These are phyloP conservation scores for Penicillium janthinellum DNA, from an alignment of 2,329 filamentous ascomycete species.

Conservation along the genomic window DNA sequence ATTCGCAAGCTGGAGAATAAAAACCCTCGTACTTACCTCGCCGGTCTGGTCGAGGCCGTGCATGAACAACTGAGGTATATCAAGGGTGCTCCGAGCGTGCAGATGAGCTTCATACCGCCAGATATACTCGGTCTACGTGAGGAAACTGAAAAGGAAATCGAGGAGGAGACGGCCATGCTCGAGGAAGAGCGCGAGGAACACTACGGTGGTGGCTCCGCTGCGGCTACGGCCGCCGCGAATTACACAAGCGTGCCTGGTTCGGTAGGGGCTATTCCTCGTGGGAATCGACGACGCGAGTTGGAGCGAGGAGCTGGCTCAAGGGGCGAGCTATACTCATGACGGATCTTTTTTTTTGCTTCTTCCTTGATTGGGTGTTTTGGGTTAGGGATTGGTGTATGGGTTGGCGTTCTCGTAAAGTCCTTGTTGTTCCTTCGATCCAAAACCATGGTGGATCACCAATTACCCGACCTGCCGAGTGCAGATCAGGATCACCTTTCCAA, in stretches of 20 bases:
- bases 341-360: neutral
- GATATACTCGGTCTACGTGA: slow-evolving; percentile 64
- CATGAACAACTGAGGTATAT: slow-evolving; percentile 86
- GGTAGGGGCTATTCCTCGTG: slow-evolving; percentile 24
- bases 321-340: slow-evolving; percentile 42
- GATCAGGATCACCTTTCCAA: neutral
- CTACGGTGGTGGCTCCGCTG: slow-evolving; percentile 31
- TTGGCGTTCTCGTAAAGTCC: neutral
- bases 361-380: slow-evolving; percentile 6
- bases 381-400: neutral
- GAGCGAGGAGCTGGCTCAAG: slow-evolving; percentile 38
- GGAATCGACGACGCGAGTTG: slow-evolving; percentile 36
- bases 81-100: slow-evolving; percentile 80
- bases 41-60: slow-evolving; percentile 74
- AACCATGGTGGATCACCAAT: neutral
- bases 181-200: slow-evolving; percentile 46
- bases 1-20: slow-evolving; percentile 68
- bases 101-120: slow-evolving; percentile 77
- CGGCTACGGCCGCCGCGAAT: slow-evolving; percentile 7
- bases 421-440: neutral
- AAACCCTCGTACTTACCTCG: slow-evolving; percentile 74
- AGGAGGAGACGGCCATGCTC: slow-evolving; percentile 43
- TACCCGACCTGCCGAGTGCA: neutral
- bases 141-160: slow-evolving; percentile 51
- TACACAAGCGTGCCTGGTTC: slow-evolving; percentile 19